phyloP scores from a whole-genome alignment of 805 yeast species.

The Cyberlindnera petersonii region DNA sequence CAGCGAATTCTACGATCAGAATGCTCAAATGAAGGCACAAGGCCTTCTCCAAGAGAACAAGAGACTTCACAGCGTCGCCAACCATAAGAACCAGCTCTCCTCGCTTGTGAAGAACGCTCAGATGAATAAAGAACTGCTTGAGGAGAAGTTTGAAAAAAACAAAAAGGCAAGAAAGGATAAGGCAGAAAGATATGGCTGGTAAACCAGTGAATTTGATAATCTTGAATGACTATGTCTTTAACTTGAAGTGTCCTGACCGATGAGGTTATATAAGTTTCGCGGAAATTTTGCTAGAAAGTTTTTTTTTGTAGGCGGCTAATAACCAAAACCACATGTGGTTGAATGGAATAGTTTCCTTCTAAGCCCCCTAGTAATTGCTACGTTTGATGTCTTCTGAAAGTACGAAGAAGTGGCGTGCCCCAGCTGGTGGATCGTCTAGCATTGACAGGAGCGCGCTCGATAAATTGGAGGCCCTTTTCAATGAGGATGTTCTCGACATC shows the following conservation, averaged over 20 bases:
- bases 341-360: no score
- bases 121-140: constrained; percentile 22
- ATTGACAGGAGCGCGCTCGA: constrained; percentile 21
- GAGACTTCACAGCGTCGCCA: constrained; percentile 20
- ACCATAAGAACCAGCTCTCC: constrained; percentile 25
- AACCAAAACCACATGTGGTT: not conserved
- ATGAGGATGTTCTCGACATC: constrained; percentile 11
- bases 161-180: constrained; percentile 23
- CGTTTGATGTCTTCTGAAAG: constrained; percentile 5
- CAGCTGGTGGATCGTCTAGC: constrained; percentile 8
- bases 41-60: constrained; percentile 24
- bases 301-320: not conserved
- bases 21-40: constrained; percentile 20
- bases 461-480: constrained; percentile 15
- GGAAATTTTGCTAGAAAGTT: constrained; percentile 1
- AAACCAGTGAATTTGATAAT: not conserved
- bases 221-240: not conserved
- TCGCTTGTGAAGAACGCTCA: constrained; percentile 28
- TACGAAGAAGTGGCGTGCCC: constrained; percentile 16
- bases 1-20: constrained; percentile 20
- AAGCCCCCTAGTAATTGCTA: not conserved
- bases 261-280: no score
- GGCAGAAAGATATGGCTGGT: constrained; percentile 26
- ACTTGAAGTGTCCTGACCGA: constrained; percentile 4
- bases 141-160: constrained; percentile 23